phyloP scores from a whole-genome alignment of 2,329 filamentous ascomycete genomes.

The Colletotrichum sp. region DNA sequence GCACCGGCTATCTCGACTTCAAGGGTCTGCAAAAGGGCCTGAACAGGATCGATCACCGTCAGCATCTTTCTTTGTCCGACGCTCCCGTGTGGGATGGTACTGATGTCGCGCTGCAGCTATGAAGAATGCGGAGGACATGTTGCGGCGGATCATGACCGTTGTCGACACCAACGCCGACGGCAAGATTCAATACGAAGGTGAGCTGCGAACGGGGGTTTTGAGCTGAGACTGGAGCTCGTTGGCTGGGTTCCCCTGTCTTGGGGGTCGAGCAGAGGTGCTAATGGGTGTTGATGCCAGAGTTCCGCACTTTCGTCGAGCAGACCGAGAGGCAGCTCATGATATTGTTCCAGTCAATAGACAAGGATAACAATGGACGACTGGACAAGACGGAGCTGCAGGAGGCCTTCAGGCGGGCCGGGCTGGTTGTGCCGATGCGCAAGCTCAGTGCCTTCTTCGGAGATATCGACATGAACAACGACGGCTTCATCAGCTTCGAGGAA shows the following conservation, averaged over 20 bases:
- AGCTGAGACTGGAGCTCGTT: constrained; percentile 4
- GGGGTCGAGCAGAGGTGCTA: constrained; percentile 10
- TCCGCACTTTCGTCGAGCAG: constrained; percentile 83
- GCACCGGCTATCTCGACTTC: constrained; percentile 81
- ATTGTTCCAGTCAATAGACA: constrained; percentile 88
- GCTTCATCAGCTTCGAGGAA: constrained; percentile 88
- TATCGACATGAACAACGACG: constrained; percentile 89
- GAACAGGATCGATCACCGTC: constrained; percentile 90
- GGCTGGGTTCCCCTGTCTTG: constrained; percentile 1
- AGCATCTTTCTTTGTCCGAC: constrained; percentile 27
- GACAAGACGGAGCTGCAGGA: constrained; percentile 82
- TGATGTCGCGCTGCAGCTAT: constrained; percentile 53
- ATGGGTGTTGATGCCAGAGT: constrained; percentile 64
- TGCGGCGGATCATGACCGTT: constrained; percentile 78
- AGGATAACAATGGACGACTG: constrained; percentile 82
- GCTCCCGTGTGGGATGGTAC: not conserved
- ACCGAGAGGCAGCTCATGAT: constrained; percentile 83
- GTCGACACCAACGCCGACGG: constrained; percentile 90
- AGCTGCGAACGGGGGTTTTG: constrained; percentile 27
- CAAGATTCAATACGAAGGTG: constrained; percentile 89
- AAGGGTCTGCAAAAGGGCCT: constrained; percentile 85
- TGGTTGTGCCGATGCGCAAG: constrained; percentile 78
- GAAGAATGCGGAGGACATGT: constrained; percentile 89
- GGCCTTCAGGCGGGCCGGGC: constrained; percentile 79
- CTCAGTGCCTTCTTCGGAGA: constrained; percentile 87